Base-by-base conservation (phyloP, 352 stramenopile genomes). In the Phytophthora palmivora region DNA sequence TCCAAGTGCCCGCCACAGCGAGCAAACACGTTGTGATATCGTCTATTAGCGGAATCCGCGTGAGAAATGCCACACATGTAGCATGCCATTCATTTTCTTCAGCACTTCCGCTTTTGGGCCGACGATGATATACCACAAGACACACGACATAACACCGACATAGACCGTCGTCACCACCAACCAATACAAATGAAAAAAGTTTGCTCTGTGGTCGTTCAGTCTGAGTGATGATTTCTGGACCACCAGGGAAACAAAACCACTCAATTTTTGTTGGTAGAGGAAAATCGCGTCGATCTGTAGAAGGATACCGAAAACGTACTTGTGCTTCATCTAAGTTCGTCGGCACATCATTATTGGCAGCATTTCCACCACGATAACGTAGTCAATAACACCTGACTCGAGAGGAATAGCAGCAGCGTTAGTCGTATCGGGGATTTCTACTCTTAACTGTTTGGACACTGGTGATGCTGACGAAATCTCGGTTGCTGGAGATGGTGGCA, bases 221-320 rank as follows among this genome's bases (percentile, higher is more conserved):
- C 62, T 90, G 76, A 11, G 63, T 60, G 5, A 91, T 49, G 21
- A 88, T 66, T 67, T 96, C 82, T 0, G 79, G 72, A 6, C 87
- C 87, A 19, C 71, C 72, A 1, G 87, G 86, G 41, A 94, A 94
- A 53, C 87, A 96, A 62, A 96, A 96, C 87, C 87, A 96, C 63
- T 96, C 87, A 45, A 96, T 87, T 67, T 96, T 96, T 1, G 85
- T 96, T 1, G 87, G 87, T 16, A 94, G 48, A 6, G 85, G 78
- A 58, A 92, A 94, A 15, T 80, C 61, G 5, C 47, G 70, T 6
- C 81, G 72, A 55, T 94, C 84, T 2, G 50, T 58, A 0, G 18
- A 28, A n/a, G 87, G 87, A 46, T 88, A 94, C 2, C 82, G 72
- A 32, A 88, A 88, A 6, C 82, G 68, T 21, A 96, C 63, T 4